Conservation (phyloP, 257 asterid genomes). For the Paulownia fortunei region DNA sequence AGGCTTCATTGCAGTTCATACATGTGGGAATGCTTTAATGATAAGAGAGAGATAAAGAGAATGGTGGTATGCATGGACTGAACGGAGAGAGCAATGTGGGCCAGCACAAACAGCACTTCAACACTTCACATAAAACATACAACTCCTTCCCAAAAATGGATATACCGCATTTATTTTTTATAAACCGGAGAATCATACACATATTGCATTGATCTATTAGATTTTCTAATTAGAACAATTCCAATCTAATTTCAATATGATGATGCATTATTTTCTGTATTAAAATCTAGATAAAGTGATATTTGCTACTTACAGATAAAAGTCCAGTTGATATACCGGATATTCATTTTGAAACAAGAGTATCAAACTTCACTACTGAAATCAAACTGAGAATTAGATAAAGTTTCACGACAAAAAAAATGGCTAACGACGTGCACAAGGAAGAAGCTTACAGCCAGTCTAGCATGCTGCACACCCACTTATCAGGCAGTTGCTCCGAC, state of each 20-base stretch:
- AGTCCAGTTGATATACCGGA: neutral
- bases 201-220: neutral
- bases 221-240: neutral
- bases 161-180: neutral
- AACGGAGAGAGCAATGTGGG: neutral
- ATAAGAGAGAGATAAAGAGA: slow-evolving; percentile 5
- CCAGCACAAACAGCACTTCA: neutral
- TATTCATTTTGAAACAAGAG: slow-evolving; percentile 14
- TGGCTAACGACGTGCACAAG: slow-evolving; percentile 20
- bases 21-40: neutral
- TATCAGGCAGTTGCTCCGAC: slow-evolving; percentile 66
- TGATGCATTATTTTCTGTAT: neutral
- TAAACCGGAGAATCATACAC: neutral
- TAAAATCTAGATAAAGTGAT: slow-evolving; percentile 9
- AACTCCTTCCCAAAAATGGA: slow-evolving; percentile 3
- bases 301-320: neutral
- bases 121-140: neutral
- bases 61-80: neutral
- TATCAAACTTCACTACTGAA: slow-evolving; percentile 18
- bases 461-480: slow-evolving; percentile 87
- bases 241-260: neutral
- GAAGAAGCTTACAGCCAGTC: slow-evolving; percentile 89
- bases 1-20: slow-evolving; percentile 15
- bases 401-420: slow-evolving; percentile 4
- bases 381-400: neutral